Percentiles rank a stretch among this genome's conserved stretches.
These are phyloP conservation scores for Tulasnella sp. DNA, from an alignment of 768 basidiomycete genomes.

Conservation along the genomic window DNA sequence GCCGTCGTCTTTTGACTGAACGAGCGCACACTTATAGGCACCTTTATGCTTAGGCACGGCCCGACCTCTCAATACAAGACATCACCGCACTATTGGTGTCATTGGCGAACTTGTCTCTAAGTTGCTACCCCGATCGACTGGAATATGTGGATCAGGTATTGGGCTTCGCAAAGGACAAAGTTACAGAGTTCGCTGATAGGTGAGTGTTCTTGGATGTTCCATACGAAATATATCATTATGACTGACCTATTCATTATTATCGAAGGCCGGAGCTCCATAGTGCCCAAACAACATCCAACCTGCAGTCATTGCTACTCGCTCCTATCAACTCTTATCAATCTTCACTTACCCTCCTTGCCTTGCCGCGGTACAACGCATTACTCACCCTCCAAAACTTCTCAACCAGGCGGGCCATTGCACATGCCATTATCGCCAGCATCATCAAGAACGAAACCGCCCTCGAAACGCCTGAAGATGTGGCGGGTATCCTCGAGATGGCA, in stretches of 20 bases:
- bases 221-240: constrained; percentile 3
- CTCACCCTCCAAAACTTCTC: constrained; percentile 79
- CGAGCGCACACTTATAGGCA: background rate
- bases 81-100: constrained; percentile 94
- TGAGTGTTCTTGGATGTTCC: constrained; percentile 26
- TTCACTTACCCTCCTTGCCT: constrained; percentile 91
- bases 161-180: constrained; percentile 76
- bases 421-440: constrained; percentile 87
- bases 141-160: constrained; percentile 97
- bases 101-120: constrained; percentile 85
- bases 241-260: background rate
- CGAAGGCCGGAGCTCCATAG: constrained; percentile 84
- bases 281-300: constrained; percentile 76
- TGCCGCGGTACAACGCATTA: constrained; percentile 79
- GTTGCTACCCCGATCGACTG: constrained; percentile 92
- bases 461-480: constrained; percentile 87
- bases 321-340: constrained; percentile 96
- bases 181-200: constrained; percentile 77
- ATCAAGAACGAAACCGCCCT: constrained; percentile 95
- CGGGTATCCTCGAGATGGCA: constrained; percentile 86
- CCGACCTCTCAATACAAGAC: constrained; percentile 94
- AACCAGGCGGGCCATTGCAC: constrained; percentile 84
- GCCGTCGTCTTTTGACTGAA: background rate
- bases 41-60: constrained; percentile 58
- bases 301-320: constrained; percentile 83